A percentile compares a stretch with the other conserved stretches of the same genome.
Conservation (phyloP, 495 filamentous ascomycete genomes). For the Stereocaulon alpinum region DNA sequence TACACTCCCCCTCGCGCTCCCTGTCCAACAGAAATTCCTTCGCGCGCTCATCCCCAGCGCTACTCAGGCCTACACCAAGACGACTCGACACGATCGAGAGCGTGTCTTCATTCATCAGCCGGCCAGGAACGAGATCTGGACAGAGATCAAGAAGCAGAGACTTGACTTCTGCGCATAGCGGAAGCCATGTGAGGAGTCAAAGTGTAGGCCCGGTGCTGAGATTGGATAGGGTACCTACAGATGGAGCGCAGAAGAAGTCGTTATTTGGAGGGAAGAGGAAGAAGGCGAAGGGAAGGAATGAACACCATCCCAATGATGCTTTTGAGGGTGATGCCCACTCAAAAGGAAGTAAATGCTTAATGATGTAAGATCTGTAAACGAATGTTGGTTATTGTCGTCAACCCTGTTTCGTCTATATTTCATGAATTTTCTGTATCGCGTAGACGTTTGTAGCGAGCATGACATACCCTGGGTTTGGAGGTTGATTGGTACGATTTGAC, state of each 20-base stretch:
- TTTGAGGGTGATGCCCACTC: not conserved
- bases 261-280: constrained; percentile 39
- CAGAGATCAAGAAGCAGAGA: constrained; percentile 18
- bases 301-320: constrained; percentile 3
- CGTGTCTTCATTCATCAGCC: constrained; percentile 22
- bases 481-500: too few relatives aligned
- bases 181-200: constrained; percentile 36
- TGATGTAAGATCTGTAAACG: not conserved
- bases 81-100: constrained; percentile 42
- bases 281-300: constrained; percentile 29
- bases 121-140: constrained; percentile 22
- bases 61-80: constrained; percentile 36
- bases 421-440: not conserved
- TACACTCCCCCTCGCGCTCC: constrained; percentile 15
- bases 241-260: constrained; percentile 35
- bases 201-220: constrained; percentile 16
- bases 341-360: constrained; percentile 1
- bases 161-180: constrained; percentile 22
- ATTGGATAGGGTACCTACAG: constrained; percentile 10
- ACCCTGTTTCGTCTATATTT: not conserved
- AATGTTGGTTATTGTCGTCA: not conserved
- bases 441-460: not conserved
- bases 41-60: constrained; percentile 20
- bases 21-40: constrained; percentile 12
- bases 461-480: too few relatives aligned